These are phyloP conservation scores for Lentinula aciculospora DNA, from an alignment of 768 basidiomycete species.

Conservation along the genomic window DNA sequence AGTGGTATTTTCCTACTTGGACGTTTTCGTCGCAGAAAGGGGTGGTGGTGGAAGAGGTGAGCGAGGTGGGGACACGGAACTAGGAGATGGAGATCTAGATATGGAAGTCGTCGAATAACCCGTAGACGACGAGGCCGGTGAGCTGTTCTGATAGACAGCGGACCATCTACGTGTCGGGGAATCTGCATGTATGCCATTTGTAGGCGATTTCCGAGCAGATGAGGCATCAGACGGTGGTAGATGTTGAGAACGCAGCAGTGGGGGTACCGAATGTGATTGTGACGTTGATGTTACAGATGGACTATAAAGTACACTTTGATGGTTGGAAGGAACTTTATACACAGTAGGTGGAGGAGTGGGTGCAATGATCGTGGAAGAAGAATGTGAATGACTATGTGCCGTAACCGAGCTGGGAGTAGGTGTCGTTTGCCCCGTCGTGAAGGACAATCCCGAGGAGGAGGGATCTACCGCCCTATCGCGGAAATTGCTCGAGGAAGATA, in stretches of 20 bases:
- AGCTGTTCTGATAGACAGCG: conserved; percentile 39
- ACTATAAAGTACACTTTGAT: conserved; percentile 13
- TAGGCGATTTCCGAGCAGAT: conserved; percentile 5
- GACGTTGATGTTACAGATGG: conserved; percentile 17
- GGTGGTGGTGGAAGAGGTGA: conserved; percentile 14
- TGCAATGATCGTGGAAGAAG: conserved; percentile 43
- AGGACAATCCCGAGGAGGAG: conserved; percentile 17
- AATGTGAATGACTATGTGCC: conserved; percentile 44
- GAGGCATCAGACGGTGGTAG: background rate
- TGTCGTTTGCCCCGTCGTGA: conserved; percentile 30
- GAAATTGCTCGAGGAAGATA: conserved; percentile 28
- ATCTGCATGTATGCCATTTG: background rate
- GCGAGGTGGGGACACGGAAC: conserved; percentile 28
- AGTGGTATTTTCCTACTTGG: background rate
- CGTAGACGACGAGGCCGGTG: conserved; percentile 53
- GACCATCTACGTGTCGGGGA: conserved; percentile 11
- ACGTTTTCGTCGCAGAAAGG: background rate
- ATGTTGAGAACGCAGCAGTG: background rate
- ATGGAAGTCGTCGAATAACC: conserved; percentile 45
- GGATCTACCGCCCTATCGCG: conserved; percentile 13
- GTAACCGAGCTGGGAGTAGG: conserved; percentile 28
- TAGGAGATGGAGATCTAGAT: conserved; percentile 42
- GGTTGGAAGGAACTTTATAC: conserved; percentile 6
- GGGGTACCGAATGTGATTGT: background rate
- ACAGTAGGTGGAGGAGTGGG: conserved; percentile 29